These are phyloP conservation scores for Auxenochlorella protothecoides DNA, from an alignment of 139 green algal species.

Conservation along the genomic window DNA sequence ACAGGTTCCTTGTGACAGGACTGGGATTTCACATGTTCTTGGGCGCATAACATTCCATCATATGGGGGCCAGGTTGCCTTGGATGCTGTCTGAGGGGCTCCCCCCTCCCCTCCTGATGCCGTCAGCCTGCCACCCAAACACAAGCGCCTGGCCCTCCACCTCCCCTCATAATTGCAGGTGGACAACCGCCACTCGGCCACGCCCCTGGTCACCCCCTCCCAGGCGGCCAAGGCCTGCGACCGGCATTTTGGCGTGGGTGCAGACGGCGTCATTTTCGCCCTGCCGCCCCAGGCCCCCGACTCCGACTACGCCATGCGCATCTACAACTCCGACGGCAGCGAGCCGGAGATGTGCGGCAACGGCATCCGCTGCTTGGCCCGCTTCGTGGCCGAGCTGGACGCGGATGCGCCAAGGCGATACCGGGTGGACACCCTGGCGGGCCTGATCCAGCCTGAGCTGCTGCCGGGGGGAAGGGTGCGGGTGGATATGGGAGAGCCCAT, in stretches of 20 bases:
- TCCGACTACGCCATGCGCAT: slow-evolving; percentile 94
- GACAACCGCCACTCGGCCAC: slow-evolving; percentile 77
- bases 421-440: slow-evolving; percentile 87
- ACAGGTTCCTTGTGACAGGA: neutral
- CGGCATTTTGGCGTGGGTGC: slow-evolving; percentile 93
- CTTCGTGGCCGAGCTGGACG: slow-evolving; percentile 78
- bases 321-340: slow-evolving; percentile 92
- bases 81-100: neutral
- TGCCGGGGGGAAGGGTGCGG: slow-evolving; percentile 75
- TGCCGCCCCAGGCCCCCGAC: slow-evolving; percentile 42
- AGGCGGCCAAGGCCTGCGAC: slow-evolving; percentile 82
- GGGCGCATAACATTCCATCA: too few species aligned
- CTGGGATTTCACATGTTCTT: too few species aligned
- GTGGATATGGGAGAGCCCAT: slow-evolving; percentile 96
- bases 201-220: slow-evolving; percentile 60
- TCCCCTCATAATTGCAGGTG: slow-evolving; percentile 38
- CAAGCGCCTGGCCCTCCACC: neutral
- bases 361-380: slow-evolving; percentile 92
- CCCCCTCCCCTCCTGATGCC: neutral
- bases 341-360: slow-evolving; percentile 99
- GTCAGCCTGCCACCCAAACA: too few species aligned
- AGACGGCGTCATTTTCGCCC: slow-evolving; percentile 93
- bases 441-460: slow-evolving; percentile 82
- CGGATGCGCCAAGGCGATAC: slow-evolving; percentile 35
- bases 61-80: neutral